phyloP scores from a whole-genome alignment of 495 filamentous ascomycete species.

The Penicillium riverlandense region DNA sequence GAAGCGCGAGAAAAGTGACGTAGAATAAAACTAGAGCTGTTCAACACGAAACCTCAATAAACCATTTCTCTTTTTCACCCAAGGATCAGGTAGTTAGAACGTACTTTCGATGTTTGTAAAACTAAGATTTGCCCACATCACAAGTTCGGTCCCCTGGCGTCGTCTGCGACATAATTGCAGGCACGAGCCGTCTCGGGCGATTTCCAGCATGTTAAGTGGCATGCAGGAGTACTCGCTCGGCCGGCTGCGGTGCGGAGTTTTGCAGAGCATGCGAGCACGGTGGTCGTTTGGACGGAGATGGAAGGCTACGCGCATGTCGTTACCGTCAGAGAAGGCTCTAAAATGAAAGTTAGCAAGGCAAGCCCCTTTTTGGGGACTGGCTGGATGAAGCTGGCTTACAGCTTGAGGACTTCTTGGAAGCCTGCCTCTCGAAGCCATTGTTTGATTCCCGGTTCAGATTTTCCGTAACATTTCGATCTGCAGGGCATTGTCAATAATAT shows the following conservation, averaged over 20 bases:
- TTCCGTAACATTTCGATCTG: slow-evolving; percentile 44
- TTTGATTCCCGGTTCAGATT: slow-evolving; percentile 30
- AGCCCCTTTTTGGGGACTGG: too few relatives aligned
- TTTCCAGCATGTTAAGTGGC: slow-evolving; percentile 44
- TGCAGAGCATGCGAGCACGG: slow-evolving; percentile 52
- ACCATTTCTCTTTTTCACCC: too few relatives aligned
- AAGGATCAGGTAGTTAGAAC: slow-evolving; percentile 6
- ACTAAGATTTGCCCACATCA: slow-evolving; percentile 50
- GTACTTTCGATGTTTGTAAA: slow-evolving; percentile 54
- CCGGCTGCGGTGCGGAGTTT: slow-evolving; percentile 28
- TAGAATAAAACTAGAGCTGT: slow-evolving; percentile 72
- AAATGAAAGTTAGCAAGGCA: not conserved
- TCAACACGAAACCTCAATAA: too few relatives aligned
- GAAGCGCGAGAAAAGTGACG: slow-evolving; percentile 67
- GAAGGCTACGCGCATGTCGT: slow-evolving; percentile 46
- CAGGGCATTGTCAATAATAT: not conserved
- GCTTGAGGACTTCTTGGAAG: slow-evolving; percentile 33
- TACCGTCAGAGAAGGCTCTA: slow-evolving; percentile 32
- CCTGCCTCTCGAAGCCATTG: slow-evolving; percentile 26
- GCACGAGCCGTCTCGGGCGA: slow-evolving; percentile 44
- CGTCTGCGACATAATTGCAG: slow-evolving; percentile 49
- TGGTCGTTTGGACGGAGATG: slow-evolving; percentile 47
- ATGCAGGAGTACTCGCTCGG: slow-evolving; percentile 40
- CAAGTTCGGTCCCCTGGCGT: slow-evolving; percentile 30
- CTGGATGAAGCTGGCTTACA: slow-evolving; percentile 19